phyloP scores from a whole-genome alignment of 768 basidiomycete genomes.

The Termitomyces sp. region DNA sequence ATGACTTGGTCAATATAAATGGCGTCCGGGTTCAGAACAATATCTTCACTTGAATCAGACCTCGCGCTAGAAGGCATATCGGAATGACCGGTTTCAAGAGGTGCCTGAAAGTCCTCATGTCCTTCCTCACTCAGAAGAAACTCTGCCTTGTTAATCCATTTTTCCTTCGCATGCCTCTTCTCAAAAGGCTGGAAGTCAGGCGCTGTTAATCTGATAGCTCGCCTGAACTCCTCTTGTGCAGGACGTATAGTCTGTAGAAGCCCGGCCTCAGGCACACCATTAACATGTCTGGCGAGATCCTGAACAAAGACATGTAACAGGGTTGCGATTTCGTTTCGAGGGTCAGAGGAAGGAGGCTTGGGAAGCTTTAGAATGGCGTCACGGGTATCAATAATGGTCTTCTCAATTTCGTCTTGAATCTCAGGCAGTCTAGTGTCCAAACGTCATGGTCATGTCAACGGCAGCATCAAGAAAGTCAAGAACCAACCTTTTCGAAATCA shows the following conservation, averaged over 20 bases:
- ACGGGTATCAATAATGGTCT: conserved; percentile 34
- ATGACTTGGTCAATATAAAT: conserved; percentile 54
- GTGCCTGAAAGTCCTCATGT: conserved; percentile 1
- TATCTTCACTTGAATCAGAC: background rate
- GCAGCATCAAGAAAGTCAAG: background rate
- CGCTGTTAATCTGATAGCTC: conserved; percentile 42
- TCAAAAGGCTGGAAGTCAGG: conserved; percentile 54
- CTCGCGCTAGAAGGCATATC: background rate
- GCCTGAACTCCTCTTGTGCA: conserved; percentile 39
- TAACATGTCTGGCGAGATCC: conserved; percentile 39
- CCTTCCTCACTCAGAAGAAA: conserved; percentile 39
- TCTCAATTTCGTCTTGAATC: conserved; percentile 53
- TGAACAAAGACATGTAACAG: conserved; percentile 41
- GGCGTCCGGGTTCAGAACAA: background rate
- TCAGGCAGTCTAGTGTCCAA: conserved; percentile 44
- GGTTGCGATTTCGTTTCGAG: conserved; percentile 47
- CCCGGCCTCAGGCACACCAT: conserved; percentile 50
- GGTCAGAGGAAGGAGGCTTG: conserved; percentile 46
- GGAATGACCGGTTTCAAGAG: background rate
- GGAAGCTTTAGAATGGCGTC: conserved; percentile 26
- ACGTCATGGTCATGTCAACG: background rate
- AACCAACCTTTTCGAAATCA: conserved; percentile 55
- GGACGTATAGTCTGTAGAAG: conserved; percentile 52
- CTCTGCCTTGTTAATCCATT: conserved; percentile 8
- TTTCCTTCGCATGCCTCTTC: conserved; percentile 9